phyloP scores from a whole-genome alignment of 768 basidiomycete species.

The Pulveroboletus frians region DNA sequence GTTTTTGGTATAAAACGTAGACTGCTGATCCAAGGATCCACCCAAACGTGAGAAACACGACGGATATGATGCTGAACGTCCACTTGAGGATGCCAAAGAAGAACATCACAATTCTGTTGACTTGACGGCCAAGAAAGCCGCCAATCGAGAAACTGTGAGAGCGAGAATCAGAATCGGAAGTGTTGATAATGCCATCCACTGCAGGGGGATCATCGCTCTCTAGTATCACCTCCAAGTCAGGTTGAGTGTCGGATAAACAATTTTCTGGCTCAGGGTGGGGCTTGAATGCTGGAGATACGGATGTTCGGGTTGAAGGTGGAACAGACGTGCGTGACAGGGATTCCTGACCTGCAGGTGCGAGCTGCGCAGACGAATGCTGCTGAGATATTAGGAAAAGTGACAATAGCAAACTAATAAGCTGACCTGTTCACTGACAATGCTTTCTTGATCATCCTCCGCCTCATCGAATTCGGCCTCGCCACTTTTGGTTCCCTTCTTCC shows the following conservation, averaged over 20 bases:
- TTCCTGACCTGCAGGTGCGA: slow-evolving; percentile 33
- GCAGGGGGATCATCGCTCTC: slow-evolving; percentile 54
- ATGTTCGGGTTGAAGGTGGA: slow-evolving; percentile 35
- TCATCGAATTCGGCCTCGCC: slow-evolving; percentile 34
- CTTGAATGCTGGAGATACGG: slow-evolving; percentile 37
- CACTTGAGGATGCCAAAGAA: slow-evolving; percentile 24
- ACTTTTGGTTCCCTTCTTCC: slow-evolving; percentile 43
- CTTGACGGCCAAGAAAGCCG: slow-evolving; percentile 39
- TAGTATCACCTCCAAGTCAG: slow-evolving; percentile 56
- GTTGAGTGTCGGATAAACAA: slow-evolving; percentile 38
- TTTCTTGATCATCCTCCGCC: slow-evolving; percentile 47
- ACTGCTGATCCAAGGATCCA: slow-evolving; percentile 45
- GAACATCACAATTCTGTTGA: slow-evolving; percentile 34
- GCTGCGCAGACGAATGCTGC: slow-evolving; percentile 25
- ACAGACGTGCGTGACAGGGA: slow-evolving; percentile 33
- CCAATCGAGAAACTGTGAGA: slow-evolving; percentile 40
- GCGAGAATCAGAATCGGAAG: slow-evolving; percentile 15
- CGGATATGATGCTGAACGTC: slow-evolving; percentile 27
- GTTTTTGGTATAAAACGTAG: slow-evolving; percentile 46
- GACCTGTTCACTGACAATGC: slow-evolving; percentile 39
- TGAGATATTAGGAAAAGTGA: slow-evolving; percentile 4
- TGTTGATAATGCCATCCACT: slow-evolving; percentile 25
- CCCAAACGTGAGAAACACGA: slow-evolving; percentile 41
- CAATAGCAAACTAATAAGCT: slow-evolving; percentile 23
- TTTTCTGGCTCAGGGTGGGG: slow-evolving; percentile 14